Conservation (phyloP, 2,329 filamentous ascomycete genomes). For the Venturia pyrina region DNA sequence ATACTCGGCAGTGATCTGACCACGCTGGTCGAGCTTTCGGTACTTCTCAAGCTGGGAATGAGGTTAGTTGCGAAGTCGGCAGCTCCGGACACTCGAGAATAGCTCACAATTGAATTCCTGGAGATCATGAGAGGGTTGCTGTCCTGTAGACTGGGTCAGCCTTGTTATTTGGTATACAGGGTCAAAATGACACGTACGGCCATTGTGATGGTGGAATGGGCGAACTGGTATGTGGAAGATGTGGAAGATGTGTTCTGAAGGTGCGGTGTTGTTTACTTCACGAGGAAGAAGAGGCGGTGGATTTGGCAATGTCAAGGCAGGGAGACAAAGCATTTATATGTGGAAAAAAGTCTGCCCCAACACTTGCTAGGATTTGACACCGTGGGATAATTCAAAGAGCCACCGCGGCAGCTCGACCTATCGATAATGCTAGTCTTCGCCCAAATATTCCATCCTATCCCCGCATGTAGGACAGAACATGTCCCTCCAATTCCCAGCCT, state of each 20-base stretch:
- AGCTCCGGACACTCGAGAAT: not conserved
- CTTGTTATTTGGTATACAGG: not conserved
- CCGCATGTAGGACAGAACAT: not conserved
- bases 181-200: not conserved
- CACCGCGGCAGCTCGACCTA: not conserved
- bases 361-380: not conserved
- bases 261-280: not conserved
- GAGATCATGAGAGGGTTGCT: not conserved
- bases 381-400: not conserved
- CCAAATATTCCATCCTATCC: not conserved
- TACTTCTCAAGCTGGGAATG: constrained; percentile 72
- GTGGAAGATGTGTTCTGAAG: not conserved
- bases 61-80: not conserved
- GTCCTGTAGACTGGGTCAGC: not conserved
- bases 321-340: not conserved
- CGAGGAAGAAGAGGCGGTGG: not conserved
- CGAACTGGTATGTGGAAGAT: not conserved
- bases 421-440: not conserved
- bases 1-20: constrained; percentile 85
- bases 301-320: not conserved
- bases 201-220: not conserved
- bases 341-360: not conserved
- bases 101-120: not conserved
- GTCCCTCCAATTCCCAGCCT: not conserved
- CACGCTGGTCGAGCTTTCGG: constrained; percentile 81